Evolutionary conservation across 202 grass and related monocot species (phyloP).

Genomic region (Dendrocalamus latiflorus): DNA sequence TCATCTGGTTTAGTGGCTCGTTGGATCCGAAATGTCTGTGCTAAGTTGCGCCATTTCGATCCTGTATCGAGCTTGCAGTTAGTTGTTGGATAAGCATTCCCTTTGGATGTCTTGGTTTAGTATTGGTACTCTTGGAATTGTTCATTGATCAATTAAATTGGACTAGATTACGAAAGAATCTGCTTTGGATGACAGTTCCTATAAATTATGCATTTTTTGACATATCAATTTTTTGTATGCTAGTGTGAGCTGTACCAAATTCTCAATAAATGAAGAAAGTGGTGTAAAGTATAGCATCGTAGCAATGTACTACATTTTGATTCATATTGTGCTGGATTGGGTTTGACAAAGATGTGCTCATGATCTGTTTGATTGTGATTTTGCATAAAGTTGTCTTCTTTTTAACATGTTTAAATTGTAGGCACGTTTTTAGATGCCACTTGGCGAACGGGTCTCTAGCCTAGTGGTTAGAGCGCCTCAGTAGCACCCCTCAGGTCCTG

Average conservation of each 20-base stretch:
- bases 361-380: not conserved
- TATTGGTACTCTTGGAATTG: not conserved
- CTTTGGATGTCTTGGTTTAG: not conserved
- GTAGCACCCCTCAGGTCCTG: too few species aligned
- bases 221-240: not conserved
- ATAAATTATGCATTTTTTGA: not conserved
- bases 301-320: not conserved
- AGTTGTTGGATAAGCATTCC: not conserved
- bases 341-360: not conserved
- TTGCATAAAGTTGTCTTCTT: not conserved
- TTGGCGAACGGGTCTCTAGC: too few species aligned
- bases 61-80: not conserved
- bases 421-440: not conserved
- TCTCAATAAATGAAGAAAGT: not conserved
- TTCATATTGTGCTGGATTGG: not conserved
- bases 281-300: not conserved
- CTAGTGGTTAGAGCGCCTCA: too few species aligned
- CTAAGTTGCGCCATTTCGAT: not conserved
- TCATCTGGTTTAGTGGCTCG: not conserved
- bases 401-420: not conserved
- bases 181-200: not conserved
- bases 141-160: not conserved
- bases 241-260: not conserved
- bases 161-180: not conserved
- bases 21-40: constrained; percentile 17